These are phyloP conservation scores for Crithidia sp. DNA, from an alignment of 208 protist species.

Conservation along the genomic window DNA sequence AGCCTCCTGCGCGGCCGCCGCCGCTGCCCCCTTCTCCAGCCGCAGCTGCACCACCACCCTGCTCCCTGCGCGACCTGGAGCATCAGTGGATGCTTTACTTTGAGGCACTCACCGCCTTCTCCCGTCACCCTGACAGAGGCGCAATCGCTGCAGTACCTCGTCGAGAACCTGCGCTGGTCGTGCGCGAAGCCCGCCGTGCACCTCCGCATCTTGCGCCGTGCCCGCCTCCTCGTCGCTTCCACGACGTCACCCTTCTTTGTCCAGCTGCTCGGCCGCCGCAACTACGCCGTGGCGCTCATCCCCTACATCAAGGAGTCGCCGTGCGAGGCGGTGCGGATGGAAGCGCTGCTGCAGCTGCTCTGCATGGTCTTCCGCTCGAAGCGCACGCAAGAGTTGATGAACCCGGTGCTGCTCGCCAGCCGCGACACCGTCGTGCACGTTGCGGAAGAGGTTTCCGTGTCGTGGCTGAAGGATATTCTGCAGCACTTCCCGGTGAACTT, in stretches of 20 bases:
- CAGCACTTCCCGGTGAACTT: conserved; percentile 35
- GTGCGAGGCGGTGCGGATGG: conserved; percentile 45
- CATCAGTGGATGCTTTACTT: conserved; percentile 60
- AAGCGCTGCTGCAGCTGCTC: conserved; percentile 73
- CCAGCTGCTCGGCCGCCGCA: conserved; percentile 60
- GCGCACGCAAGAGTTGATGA: conserved; percentile 82
- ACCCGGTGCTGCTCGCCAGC: conserved; percentile 51
- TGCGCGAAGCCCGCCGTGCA: conserved; percentile 26
- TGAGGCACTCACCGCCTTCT: conserved; percentile 57
- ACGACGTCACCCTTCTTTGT: conserved; percentile 45
- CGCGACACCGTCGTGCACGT: conserved; percentile 68
- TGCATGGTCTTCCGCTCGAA: conserved; percentile 70
- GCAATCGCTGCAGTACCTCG: conserved; percentile 50
- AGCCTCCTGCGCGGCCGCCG: neutral
- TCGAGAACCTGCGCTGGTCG: conserved; percentile 43
- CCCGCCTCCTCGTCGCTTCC: conserved; percentile 66
- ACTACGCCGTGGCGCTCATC: conserved; percentile 66
- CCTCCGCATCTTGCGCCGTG: conserved; percentile 44
- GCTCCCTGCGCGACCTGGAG: conserved; percentile 42
- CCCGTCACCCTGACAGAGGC: conserved; percentile 72
- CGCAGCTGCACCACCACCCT: neutral
- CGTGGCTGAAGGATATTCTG: conserved; percentile 70
- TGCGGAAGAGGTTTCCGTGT: conserved; percentile 64
- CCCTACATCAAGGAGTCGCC: conserved; percentile 50
- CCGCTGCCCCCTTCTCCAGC: neutral